phyloP scores from a whole-genome alignment of 1,139 yeast species.

The Hansenula anomala region DNA sequence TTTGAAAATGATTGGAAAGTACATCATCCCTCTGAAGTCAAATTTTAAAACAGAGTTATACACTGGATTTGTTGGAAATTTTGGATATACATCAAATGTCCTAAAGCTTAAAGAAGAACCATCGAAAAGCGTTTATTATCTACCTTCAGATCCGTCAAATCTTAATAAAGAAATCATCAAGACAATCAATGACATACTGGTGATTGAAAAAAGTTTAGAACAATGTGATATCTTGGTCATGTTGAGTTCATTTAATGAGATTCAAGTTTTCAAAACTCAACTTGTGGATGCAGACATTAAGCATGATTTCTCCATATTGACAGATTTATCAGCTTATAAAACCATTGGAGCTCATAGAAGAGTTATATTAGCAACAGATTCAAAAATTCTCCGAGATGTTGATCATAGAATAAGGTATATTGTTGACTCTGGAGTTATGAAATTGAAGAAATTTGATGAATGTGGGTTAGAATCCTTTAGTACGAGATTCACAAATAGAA shows the following conservation, averaged over 20 bases:
- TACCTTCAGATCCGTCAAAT: background rate
- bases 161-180: constrained; percentile 1
- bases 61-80: constrained; percentile 3
- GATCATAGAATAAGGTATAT: constrained; percentile 11
- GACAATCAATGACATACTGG: constrained; percentile 3
- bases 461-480: constrained; percentile 2
- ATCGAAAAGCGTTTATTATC: background rate
- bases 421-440: constrained; percentile 9
- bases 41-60: constrained; percentile 1
- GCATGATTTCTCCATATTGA: constrained; percentile 6
- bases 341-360: constrained; percentile 5
- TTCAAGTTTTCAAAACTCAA: background rate
- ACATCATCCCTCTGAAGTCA: constrained; percentile 8
- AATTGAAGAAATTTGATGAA: background rate
- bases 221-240: constrained; percentile 10
- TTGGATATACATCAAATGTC: constrained; percentile 1
- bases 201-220: constrained; percentile 1
- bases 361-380: constrained; percentile 2
- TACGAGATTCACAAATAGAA: constrained; percentile 1
- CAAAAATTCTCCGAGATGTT: background rate
- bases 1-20: constrained; percentile 2
- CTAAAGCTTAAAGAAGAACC: constrained; percentile 3
- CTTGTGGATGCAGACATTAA: background rate
- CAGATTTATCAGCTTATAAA: constrained; percentile 7
- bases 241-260: background rate